Conservation (phyloP, 176 grass and related monocot species). For the Phoenix roebelenii region DNA sequence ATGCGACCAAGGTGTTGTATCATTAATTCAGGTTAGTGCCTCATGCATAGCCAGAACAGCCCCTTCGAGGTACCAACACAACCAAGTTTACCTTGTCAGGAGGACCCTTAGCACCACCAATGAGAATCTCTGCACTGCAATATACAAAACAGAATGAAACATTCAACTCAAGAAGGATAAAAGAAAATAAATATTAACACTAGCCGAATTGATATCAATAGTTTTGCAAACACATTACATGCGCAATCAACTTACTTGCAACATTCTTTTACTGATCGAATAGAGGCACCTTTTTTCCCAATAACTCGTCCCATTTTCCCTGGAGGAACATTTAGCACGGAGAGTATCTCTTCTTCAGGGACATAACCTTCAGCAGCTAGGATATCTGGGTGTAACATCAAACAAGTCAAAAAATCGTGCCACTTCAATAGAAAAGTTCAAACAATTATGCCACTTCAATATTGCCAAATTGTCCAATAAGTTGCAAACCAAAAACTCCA, state of each 20-base stretch:
- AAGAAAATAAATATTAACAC: no score
- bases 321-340: slow-evolving; percentile 78
- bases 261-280: slow-evolving; percentile 73
- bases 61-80: background rate
- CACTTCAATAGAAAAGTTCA: no score
- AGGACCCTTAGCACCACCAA: slow-evolving; percentile 77
- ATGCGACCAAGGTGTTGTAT: no score
- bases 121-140: slow-evolving; percentile 80
- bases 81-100: slow-evolving; percentile 60
- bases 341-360: slow-evolving; percentile 71
- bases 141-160: slow-evolving; percentile 18
- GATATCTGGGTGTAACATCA: slow-evolving; percentile 25
- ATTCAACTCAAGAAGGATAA: slow-evolving; percentile 5
- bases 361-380: slow-evolving; percentile 45
- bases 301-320: slow-evolving; percentile 98
- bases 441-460: no score
- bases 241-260: slow-evolving; percentile 50
- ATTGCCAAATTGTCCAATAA: no score
- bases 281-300: slow-evolving; percentile 71
- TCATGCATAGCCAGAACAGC: no score
- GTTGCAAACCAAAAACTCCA: no score
- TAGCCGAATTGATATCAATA: no score
- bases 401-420: no score
- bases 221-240: no score
- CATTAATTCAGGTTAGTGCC: no score